These are phyloP conservation scores for Boechera divaricarpa DNA, from an alignment of 345 rosid genomes.

Conservation along the genomic window DNA sequence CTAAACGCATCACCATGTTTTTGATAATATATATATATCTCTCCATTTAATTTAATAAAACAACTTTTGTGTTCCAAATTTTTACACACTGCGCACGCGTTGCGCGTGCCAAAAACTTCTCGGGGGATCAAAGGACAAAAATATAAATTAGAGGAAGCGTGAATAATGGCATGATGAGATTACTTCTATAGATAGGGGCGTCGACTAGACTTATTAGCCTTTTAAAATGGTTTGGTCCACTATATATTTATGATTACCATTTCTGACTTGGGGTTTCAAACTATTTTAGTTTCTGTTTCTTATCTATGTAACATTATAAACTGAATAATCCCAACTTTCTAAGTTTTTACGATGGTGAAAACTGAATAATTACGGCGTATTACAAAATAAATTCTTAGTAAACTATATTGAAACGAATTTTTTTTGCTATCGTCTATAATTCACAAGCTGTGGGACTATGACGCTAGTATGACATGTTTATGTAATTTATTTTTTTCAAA, in stretches of 20 bases:
- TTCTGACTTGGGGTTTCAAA: not conserved
- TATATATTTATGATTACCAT: not conserved
- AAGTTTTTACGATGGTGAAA: no score
- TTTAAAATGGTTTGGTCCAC: conserved; percentile 4
- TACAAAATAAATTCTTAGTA: no score
- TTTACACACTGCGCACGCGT: conserved; percentile 35
- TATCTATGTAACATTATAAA: no score
- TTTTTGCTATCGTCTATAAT: no score
- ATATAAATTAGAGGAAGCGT: conserved; percentile 19
- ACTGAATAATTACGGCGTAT: no score
- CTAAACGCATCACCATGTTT: conserved; percentile 16
- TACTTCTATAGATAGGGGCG: not conserved
- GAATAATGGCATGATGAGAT: conserved; percentile 29
- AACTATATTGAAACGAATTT: no score
- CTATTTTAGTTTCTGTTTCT: not conserved
- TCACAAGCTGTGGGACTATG: no score
- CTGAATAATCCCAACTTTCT: no score
- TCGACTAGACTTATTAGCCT: conserved; percentile 4
- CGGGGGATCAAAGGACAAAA: not conserved
- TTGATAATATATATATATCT: not conserved
- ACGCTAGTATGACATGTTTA: not conserved
- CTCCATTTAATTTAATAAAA: not conserved
- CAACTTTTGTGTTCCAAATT: conserved; percentile 13
- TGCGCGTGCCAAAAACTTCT: conserved; percentile 46
- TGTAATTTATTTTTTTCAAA: no score